Evolutionary conservation across 163 green algal genomes (phyloP).

Genomic region (Scenedesmus sp.): DNA sequence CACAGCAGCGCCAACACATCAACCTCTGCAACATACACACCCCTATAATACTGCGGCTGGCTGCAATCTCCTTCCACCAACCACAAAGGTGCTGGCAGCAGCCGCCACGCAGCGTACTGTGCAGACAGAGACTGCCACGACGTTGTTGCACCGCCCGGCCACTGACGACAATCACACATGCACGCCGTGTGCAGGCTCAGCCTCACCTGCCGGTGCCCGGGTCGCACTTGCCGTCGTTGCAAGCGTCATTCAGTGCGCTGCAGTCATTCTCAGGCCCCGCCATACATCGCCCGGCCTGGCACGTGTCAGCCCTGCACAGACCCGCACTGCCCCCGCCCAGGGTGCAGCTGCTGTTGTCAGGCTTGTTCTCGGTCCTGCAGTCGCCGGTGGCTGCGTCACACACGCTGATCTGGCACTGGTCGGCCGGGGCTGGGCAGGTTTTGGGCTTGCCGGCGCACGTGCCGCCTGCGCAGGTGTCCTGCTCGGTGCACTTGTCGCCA

Average conservation of each 20-base stretch:
- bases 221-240: neutral
- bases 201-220: neutral
- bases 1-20: too few species aligned
- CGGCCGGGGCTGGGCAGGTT: neutral
- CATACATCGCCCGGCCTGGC: neutral
- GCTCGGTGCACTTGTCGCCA: neutral
- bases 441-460: neutral
- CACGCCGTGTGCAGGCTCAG: neutral
- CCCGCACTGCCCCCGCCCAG: neutral
- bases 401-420: neutral
- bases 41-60: too few species aligned
- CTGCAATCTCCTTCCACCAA: too few species aligned
- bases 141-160: too few species aligned
- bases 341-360: neutral
- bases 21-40: too few species aligned
- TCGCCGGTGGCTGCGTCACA: neutral
- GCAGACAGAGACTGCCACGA: too few species aligned
- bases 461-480: neutral
- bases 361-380: neutral
- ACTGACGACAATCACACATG: too few species aligned
- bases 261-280: neutral
- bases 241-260: neutral
- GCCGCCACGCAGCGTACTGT: too few species aligned
- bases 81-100: too few species aligned
- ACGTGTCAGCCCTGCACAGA: neutral